A percentile compares a stretch with the other conserved stretches of the same genome.
Conservation (phyloP, 2,329 filamentous ascomycete genomes). For the Microthyrium microscopicum region DNA sequence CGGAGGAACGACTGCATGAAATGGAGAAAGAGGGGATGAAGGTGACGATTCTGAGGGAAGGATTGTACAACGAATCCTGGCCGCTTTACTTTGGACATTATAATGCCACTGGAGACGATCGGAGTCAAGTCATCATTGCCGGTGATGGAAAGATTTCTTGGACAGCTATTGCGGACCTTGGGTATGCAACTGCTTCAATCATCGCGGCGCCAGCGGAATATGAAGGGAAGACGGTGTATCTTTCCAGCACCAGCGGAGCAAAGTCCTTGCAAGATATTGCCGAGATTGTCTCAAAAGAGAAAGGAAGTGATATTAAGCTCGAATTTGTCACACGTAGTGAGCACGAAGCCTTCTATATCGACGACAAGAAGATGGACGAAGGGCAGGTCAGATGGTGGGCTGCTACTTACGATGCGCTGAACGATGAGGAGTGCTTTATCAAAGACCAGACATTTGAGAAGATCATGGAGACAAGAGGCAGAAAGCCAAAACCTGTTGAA, state of each 20-base stretch:
- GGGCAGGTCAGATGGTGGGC: slow-evolving; percentile 29
- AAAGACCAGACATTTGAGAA: slow-evolving; percentile 24
- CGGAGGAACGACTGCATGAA: slow-evolving; percentile 23
- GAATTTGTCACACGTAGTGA: slow-evolving; percentile 22
- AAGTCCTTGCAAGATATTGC: slow-evolving; percentile 17
- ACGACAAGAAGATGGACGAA: slow-evolving; percentile 20
- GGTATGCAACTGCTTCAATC: slow-evolving; percentile 24
- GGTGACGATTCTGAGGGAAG: slow-evolving; percentile 26
- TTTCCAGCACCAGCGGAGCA: slow-evolving; percentile 16
- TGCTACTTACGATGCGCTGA: slow-evolving; percentile 27
- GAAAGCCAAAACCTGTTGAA: slow-evolving; percentile 21
- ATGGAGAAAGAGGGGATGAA: slow-evolving; percentile 12
- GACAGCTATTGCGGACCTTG: slow-evolving; percentile 28
- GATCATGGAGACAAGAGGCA: slow-evolving; percentile 19
- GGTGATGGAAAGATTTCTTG: slow-evolving; percentile 27
- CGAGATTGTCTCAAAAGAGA: slow-evolving; percentile 14
- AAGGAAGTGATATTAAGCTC: slow-evolving; percentile 17
- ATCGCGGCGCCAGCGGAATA: slow-evolving; percentile 17
- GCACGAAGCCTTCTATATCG: slow-evolving; percentile 25
- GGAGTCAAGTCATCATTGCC: slow-evolving; percentile 20
- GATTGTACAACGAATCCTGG: slow-evolving; percentile 31
- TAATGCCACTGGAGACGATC: slow-evolving; percentile 17
- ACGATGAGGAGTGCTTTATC: slow-evolving; percentile 25
- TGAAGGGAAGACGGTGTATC: slow-evolving; percentile 22
- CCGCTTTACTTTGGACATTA: slow-evolving; percentile 31